Percentiles rank a stretch among this genome's conserved stretches.
Evolutionary conservation across 371 early-diverging fungal species (phyloP).

Genomic region (Mortierella sp.): DNA sequence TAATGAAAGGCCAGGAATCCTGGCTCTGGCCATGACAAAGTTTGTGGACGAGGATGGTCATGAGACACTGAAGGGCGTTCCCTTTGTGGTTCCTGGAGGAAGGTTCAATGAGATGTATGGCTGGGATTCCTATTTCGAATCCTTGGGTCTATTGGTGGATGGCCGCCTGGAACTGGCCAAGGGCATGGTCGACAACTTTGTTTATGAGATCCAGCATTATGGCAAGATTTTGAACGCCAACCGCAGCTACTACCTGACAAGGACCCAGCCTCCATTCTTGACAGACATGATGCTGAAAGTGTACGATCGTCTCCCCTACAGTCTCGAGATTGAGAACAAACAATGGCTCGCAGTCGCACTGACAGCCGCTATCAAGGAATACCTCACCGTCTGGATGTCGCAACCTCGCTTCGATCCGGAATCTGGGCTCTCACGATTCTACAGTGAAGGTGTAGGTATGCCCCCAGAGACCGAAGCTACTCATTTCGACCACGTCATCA

Average conservation of each 20-base stretch:
- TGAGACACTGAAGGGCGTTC: constrained; percentile 76
- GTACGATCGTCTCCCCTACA: constrained; percentile 67
- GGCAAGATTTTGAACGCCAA: constrained; percentile 98
- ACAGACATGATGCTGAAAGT: constrained; percentile 95
- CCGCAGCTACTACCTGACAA: constrained; percentile 94
- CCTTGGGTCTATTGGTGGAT: constrained; percentile 89
- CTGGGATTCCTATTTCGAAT: constrained; percentile 97
- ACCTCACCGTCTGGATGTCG: constrained; percentile 91
- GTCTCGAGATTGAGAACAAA: constrained; percentile 66
- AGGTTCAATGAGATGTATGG: constrained; percentile 99
- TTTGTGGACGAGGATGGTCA: constrained; percentile 65
- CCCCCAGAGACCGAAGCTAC: constrained; percentile 97
- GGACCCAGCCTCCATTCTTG: constrained; percentile 98
- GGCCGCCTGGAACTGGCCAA: constrained; percentile 84
- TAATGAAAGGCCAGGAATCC: constrained; percentile 89
- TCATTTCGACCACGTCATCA: constrained; percentile 92
- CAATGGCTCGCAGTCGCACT: constrained; percentile 83
- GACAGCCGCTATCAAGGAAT: constrained; percentile 91
- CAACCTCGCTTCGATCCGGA: constrained; percentile 80
- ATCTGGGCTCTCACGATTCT: constrained; percentile 86
- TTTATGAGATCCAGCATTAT: constrained; percentile 95
- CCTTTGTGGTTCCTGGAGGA: constrained; percentile 98
- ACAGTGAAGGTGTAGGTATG: constrained; percentile 92
- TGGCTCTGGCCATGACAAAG: constrained; percentile 85
- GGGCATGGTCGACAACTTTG: constrained; percentile 97